These are phyloP conservation scores for Ophiostoma pallidulum DNA, from an alignment of 2,329 filamentous ascomycete genomes.

Conservation along the genomic window DNA sequence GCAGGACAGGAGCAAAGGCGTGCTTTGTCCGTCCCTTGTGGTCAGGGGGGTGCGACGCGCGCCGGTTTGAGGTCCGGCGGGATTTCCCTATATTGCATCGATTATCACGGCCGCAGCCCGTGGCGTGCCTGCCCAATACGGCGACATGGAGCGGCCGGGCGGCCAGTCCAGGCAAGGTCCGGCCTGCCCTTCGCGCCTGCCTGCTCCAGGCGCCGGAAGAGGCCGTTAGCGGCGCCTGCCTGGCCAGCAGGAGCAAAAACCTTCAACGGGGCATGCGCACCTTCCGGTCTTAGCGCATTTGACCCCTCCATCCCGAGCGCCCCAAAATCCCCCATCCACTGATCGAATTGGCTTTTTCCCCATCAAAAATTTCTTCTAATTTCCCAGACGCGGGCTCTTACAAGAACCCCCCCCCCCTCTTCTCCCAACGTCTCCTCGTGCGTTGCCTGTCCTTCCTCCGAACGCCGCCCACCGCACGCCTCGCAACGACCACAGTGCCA, in stretches of 20 bases:
- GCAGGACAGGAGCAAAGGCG: no score
- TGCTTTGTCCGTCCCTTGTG: no score
- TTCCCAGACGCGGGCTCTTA: not conserved
- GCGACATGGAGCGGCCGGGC: no score
- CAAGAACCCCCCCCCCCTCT: not conserved
- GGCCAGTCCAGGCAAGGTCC: no score
- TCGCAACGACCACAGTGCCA: not conserved
- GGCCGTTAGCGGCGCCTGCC: no score
- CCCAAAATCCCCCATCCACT: not conserved
- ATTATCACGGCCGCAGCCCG: no score
- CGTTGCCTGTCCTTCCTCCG: not conserved
- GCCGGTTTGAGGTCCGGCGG: no score
- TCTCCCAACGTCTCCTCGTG: not conserved
- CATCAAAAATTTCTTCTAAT: conserved; percentile 4
- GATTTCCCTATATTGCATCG: no score
- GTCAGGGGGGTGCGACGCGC: no score
- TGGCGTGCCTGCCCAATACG: no score
- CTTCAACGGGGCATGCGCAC: no score
- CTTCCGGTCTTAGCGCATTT: conserved; percentile 6
- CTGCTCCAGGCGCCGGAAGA: not conserved
- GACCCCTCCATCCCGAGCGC: conserved; percentile 7
- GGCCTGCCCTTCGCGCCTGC: no score
- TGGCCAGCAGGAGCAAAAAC: not conserved
- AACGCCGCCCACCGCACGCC: not conserved
- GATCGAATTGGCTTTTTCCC: not conserved